Percentiles rank a stretch among this genome's conserved stretches.
These are phyloP conservation scores for Aspergillus sp. DNA, from an alignment of 2,329 filamentous ascomycete species.

Conservation along the genomic window DNA sequence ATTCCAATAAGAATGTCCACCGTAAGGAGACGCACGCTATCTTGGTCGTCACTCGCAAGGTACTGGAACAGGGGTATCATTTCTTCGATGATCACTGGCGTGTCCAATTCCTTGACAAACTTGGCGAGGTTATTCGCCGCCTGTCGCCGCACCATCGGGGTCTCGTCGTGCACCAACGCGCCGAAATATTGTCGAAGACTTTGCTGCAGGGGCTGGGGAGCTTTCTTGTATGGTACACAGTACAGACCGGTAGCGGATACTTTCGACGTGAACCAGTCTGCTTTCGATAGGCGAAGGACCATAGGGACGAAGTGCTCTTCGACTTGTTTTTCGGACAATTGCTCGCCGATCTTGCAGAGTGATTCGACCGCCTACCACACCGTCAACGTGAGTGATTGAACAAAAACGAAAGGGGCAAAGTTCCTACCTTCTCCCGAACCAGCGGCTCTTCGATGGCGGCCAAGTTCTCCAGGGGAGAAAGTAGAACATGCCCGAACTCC, in stretches of 20 bases:
- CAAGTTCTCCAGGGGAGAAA: conserved; percentile 94
- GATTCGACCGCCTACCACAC: conserved; percentile 80
- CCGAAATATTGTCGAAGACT: conserved; percentile 86
- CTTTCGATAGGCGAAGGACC: conserved; percentile 91
- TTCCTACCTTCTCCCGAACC: conserved; percentile 85
- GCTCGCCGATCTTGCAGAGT: conserved; percentile 95
- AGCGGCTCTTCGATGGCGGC: conserved; percentile 97
- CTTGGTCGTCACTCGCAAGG: conserved; percentile 91
- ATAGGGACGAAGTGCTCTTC: conserved; percentile 97
- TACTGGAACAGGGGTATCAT: conserved; percentile 99
- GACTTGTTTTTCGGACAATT: conserved; percentile 84
- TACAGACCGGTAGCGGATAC: conserved; percentile 96
- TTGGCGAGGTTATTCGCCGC: conserved; percentile 93
- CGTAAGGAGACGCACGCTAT: conserved; percentile 90
- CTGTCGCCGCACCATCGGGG: conserved; percentile 96
- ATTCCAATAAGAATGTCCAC: conserved; percentile 96
- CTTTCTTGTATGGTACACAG: conserved; percentile 87
- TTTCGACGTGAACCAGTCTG: conserved; percentile 99
- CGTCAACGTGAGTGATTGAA: conserved; percentile 4
- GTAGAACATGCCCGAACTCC: conserved; percentile 88
- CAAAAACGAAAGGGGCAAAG: not conserved
- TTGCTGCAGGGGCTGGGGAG: conserved; percentile 80
- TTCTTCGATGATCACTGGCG: conserved; percentile 86
- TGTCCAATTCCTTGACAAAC: conserved; percentile 95
- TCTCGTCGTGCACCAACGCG: conserved; percentile 93